Base-by-base conservation (phyloP, 768 basidiomycete genomes). In the Chlorophyllum brunneum region DNA sequence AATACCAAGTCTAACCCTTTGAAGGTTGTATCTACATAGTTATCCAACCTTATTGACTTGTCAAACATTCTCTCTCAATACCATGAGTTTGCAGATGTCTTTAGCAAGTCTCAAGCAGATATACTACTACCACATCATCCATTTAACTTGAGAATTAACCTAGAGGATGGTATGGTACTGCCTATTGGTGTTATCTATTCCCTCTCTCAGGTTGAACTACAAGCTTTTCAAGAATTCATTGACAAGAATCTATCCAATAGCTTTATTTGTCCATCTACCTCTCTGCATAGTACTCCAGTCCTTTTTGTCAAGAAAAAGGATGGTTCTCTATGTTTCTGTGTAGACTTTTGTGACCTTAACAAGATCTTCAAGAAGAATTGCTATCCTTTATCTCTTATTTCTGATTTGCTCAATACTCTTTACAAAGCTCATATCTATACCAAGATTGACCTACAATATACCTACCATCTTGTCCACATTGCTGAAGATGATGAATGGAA, bases 401-500 rank as follows among this genome's bases (percentile, higher is more conserved):
- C 59, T 10, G 59, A 70, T n/a, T 65, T 76, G 7, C 43, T 68
- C 5, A 59, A 70, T 18, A 51, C 31, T 20, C 54, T 63, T 1
- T 54, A 55, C 27, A 60, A 60, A 3, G 61, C 61, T 33, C 53
- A 54, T 53, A 26, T 64, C 2, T 70, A 65, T 39, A 59, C 62
- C 1, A 55, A 61, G 11, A 62, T 76, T 42, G 67, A 76, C 50
- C 65, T 76, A 9, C 56, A 61, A n/a, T 46, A 60, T 27, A 65
- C 66, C 1, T 77, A 68, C 49, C 63, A 70, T 48, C 63, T 65
- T 2, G 51, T 77, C n/a, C 57, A 65, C 0, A 68, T 77, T 36
- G 57, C 59, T 4, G 59, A 65, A 11, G 70, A 69, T 0, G 61
- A 75, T 40, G 63, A 75, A 59, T 70, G 66, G 67, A 77, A 76